phyloP scores from a whole-genome alignment of 139 green algal genomes.

The Coccomyxa sp. region DNA sequence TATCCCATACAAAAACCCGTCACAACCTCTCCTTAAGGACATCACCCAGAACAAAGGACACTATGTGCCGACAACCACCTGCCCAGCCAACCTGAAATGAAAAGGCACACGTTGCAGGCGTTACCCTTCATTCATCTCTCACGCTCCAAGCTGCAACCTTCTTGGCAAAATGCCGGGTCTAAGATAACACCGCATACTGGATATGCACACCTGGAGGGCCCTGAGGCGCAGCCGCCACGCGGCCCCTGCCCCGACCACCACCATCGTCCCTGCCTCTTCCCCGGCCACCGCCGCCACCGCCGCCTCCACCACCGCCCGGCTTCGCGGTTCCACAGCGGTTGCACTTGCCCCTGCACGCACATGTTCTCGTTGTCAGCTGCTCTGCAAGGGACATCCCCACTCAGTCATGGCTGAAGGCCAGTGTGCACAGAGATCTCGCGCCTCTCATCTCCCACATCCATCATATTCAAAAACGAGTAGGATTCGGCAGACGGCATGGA shows the following conservation, averaged over 20 bases:
- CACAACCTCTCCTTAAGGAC: neutral
- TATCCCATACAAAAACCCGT: neutral
- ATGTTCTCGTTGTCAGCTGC: neutral
- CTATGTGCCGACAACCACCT: neutral
- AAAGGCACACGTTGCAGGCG: no score
- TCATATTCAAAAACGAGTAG: neutral
- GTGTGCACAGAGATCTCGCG: neutral
- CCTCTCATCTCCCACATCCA: neutral
- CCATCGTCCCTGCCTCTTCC: slow-evolving; percentile 11
- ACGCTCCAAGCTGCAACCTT: no score
- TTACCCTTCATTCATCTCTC: no score
- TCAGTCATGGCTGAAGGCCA: neutral
- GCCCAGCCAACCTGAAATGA: no score
- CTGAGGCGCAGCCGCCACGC: slow-evolving; percentile 15
- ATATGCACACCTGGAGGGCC: slow-evolving; percentile 18
- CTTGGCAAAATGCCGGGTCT: no score
- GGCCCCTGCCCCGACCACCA: slow-evolving; percentile 8
- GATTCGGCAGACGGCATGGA: neutral
- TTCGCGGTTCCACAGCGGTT: slow-evolving; percentile 24
- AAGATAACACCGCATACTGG: no score
- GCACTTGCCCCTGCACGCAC: slow-evolving; percentile 25
- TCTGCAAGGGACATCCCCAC: neutral
- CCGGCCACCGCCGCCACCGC: slow-evolving; percentile 15
- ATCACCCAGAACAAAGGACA: neutral
- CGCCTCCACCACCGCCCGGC: slow-evolving; percentile 10